Conservation (phyloP, 192 early-diverging fungal species). For the Lobosporangium transversale region DNA sequence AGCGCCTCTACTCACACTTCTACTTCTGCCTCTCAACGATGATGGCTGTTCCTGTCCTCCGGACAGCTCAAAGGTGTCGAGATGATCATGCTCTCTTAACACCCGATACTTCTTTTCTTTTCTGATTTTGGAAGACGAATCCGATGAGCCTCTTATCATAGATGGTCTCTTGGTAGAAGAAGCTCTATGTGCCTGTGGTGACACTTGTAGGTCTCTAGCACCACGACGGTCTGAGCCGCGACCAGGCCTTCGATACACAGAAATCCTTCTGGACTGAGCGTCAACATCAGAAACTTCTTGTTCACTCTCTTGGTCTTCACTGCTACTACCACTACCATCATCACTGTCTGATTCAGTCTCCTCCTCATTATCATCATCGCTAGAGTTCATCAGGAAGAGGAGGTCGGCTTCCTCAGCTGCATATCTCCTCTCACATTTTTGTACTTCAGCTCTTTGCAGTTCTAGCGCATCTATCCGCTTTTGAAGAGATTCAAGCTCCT, state of each 20-base stretch:
- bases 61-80: too few species aligned
- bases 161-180: neutral
- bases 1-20: neutral
- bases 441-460: constrained; percentile 13
- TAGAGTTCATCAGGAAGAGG: constrained; percentile 18
- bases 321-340: constrained; percentile 11
- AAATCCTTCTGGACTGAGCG: too few species aligned
- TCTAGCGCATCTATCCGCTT: constrained; percentile 17
- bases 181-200: too few species aligned
- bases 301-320: constrained; percentile 8
- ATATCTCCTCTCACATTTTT: constrained; percentile 5
- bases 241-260: too few species aligned
- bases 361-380: constrained; percentile 21
- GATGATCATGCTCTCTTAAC: neutral
- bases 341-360: neutral
- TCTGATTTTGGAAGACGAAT: neutral
- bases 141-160: neutral
- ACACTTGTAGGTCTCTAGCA: neutral
- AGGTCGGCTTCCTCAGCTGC: constrained; percentile 21
- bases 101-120: neutral
- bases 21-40: too few species aligned
- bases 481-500: constrained; percentile 7
- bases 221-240: too few species aligned
- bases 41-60: too few species aligned
- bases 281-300: neutral